Evolutionary conservation across 768 basidiomycete genomes (phyloP).

Genomic region (Suillus alpinus): DNA sequence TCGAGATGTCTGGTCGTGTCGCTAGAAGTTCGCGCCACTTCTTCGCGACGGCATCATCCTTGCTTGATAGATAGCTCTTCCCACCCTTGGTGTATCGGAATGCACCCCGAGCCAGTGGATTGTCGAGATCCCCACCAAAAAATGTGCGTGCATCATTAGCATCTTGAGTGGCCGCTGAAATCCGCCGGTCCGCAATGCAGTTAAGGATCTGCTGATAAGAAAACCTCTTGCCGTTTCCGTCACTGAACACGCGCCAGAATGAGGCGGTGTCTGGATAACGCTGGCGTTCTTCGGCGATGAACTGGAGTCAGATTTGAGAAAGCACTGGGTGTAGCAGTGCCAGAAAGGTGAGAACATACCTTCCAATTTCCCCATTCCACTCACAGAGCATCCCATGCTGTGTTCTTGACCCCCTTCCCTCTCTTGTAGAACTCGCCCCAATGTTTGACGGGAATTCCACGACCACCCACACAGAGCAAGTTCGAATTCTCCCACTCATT

Average conservation of each 20-base stretch:
- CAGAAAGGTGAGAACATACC: no score
- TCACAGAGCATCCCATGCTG: conserved; percentile 11
- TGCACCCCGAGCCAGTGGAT: neutral
- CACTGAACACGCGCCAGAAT: conserved; percentile 15
- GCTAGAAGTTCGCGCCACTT: conserved; percentile 6
- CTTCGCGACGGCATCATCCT: conserved; percentile 10
- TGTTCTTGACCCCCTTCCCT: neutral
- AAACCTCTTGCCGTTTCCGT: conserved; percentile 7
- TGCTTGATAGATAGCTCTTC: conserved; percentile 4
- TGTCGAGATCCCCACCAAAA: conserved; percentile 9
- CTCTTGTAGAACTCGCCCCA: conserved; percentile 17
- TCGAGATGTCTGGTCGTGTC: neutral
- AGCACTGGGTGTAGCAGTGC: no score
- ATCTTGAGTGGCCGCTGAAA: conserved; percentile 1
- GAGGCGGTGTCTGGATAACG: conserved; percentile 1
- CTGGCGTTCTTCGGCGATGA: no score
- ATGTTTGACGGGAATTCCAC: conserved; percentile 12
- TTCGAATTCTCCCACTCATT: conserved; percentile 14
- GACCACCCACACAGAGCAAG: conserved; percentile 11
- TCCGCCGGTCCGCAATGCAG: neutral
- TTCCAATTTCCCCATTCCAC: conserved; percentile 16
- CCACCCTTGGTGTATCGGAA: conserved; percentile 11
- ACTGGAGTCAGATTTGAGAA: no score
- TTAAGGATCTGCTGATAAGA: conserved; percentile 12
- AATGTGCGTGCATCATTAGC: conserved; percentile 10